Base-by-base conservation (phyloP, 169 alveolate genomes). In the Cryptosporidium sp. region DNA sequence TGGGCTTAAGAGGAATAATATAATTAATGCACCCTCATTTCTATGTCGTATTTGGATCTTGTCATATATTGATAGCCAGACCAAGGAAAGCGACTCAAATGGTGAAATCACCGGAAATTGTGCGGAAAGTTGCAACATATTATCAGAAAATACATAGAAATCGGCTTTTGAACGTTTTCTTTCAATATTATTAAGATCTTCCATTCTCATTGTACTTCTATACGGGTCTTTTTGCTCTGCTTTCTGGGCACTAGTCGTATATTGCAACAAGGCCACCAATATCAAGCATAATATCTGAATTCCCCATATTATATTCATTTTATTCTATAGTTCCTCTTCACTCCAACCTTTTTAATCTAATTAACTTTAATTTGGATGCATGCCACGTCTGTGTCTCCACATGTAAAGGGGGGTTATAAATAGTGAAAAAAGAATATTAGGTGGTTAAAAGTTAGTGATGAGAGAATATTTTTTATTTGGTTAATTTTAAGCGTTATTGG, bases 21-120 rank as follows among this genome's bases (percentile, higher is more conserved):
- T 39, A 44, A 80, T 45, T 45, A 80, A 12, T 80, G 89, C 89
- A 44, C 80, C 89, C 42, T 80, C 80, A 29, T 65, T 80, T 67
- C 45, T 80, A 10, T 60, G 60, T 16, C 29, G 31, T 44, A 65
- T 23, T 45, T 80, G 42, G 26, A 80, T 65, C 42, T 37, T 21
- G 6, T 65, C 89, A 80, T 31, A 65, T 21, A 80, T 42, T 10
- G 89, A 80, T 16, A 70, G 12, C 89, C 89, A 80, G 35, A 80
- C 62, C 6, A 80, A 51, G 9, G 89, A 62, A 29, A 80, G 62
- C 5, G 89, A 80, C 29, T 80, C 89, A 80, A 62, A 80, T 37
- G 51, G 68, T 6, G 89, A 61, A 18, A 80, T 18, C 2, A 51
- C 70, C 18, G 89, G 89, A 29, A 80, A 62, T 39, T 80, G 89